phyloP scores from a whole-genome alignment of 2,329 filamentous ascomycete genomes.

The Aspergillus phoenicis region DNA sequence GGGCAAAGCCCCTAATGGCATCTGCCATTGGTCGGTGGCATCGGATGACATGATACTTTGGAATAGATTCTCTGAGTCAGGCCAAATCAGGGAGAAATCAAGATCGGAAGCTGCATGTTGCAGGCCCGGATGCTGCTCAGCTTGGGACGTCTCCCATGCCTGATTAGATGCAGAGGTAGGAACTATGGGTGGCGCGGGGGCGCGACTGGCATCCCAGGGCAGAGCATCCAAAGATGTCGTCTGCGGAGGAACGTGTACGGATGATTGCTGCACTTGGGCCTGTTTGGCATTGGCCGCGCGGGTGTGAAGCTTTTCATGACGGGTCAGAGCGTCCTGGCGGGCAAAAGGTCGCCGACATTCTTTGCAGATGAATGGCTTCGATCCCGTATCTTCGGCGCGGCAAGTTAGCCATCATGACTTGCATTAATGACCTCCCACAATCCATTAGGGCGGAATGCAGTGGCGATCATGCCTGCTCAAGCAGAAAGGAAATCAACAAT shows the following conservation, averaged over 20 bases:
- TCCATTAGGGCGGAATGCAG: slow-evolving; percentile 1
- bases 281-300: slow-evolving; percentile 31
- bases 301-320: slow-evolving; percentile 47
- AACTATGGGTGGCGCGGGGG: slow-evolving; percentile 20
- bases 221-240: slow-evolving; percentile 25
- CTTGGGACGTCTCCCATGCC: slow-evolving; percentile 29
- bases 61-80: slow-evolving; percentile 49
- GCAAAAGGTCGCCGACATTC: slow-evolving; percentile 46
- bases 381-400: slow-evolving; percentile 40
- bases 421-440: neutral
- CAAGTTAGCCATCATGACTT: slow-evolving; percentile 24
- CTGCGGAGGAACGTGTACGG: slow-evolving; percentile 16
- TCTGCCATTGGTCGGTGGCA: slow-evolving; percentile 45
- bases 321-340: slow-evolving; percentile 48
- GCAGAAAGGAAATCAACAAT: slow-evolving; percentile 7
- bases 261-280: slow-evolving; percentile 11
- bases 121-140: slow-evolving; percentile 23
- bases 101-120: slow-evolving; percentile 34
- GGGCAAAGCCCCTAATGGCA: slow-evolving; percentile 46
- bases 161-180: slow-evolving; percentile 26
- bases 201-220: slow-evolving; percentile 29
- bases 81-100: slow-evolving; percentile 49
- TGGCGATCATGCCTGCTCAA: slow-evolving; percentile 4
- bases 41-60: slow-evolving; percentile 49
- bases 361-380: slow-evolving; percentile 47